Base-by-base conservation (phyloP, 176 grass and related monocot species). In the Hordeum marinum region DNA sequence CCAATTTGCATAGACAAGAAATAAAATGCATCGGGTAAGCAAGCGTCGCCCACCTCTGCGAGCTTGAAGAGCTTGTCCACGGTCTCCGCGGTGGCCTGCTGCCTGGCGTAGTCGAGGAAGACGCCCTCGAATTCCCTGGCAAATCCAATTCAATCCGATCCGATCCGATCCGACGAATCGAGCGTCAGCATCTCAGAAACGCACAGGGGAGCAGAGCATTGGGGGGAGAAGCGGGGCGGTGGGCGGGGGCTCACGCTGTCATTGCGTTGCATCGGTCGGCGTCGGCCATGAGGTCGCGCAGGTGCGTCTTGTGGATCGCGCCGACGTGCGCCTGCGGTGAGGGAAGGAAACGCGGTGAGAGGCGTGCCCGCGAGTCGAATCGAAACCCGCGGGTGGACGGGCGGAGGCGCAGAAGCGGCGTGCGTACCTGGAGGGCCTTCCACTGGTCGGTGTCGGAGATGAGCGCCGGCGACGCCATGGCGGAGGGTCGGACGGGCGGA, bases 41-140 rank as follows among this genome's bases (percentile, higher is more conserved):
- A n/a, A n/a, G n/a, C n/a, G n/a, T n/a, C n/a, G n/a, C 39, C 14
- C 31, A 91, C 96, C 89, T 95, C 86, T 9, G 96, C 93, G 58
- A 98, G 54, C 83, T 96, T 88, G 41, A 98, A 89, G n/a, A 98
- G 96, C 79, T 96, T 98, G 9, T 85, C 90, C 2, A 98, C 59
- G 6, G 96, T 96, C 54, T 92, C 88, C 3, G 86, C 76, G 2
- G 85, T 88, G 0, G 77, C 91, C 83, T 80, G 81, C 78, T 99
- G 91, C 48, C 96, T 91, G 11, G 96, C 86, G 87, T 92, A 96
- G 60, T 99, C 91, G 65, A 96, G 72, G 78, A 85, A 75, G 15
- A 96, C 87, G 23, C 93, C 96, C 60, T 99, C 96, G 34, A 79
- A 80, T 29, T 94, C 91, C 57, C 91, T 99, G 78, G n/a, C n/a